A percentile compares a stretch with the other conserved stretches of the same genome.
These are phyloP conservation scores for Dictyostelium intermedium DNA, from an alignment of 78 protist species.

Conservation along the genomic window DNA sequence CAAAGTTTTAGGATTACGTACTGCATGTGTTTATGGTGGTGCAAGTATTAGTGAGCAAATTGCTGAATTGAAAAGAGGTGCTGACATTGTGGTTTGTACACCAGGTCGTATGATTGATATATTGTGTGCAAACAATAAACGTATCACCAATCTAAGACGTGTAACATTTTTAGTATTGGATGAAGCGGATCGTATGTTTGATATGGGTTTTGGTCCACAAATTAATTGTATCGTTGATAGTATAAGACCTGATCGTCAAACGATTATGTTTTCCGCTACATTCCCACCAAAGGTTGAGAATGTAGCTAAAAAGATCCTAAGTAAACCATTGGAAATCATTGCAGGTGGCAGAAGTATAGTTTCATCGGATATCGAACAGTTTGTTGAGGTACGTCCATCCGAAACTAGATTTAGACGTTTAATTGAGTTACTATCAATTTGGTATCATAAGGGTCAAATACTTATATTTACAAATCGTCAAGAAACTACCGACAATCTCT, in stretches of 20 bases:
- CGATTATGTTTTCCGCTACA: constrained; percentile 97
- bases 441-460: constrained; percentile 76
- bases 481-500: constrained; percentile 91
- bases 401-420: constrained; percentile 74
- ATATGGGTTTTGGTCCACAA: constrained; percentile 97
- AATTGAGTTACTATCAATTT: constrained; percentile 80
- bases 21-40: constrained; percentile 97
- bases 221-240: constrained; percentile 87
- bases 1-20: constrained; percentile 55
- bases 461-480: constrained; percentile 95
- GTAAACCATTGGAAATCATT: constrained; percentile 92
- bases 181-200: constrained; percentile 99
- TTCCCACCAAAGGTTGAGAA: constrained; percentile 90
- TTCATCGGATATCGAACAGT: constrained; percentile 88
- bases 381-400: constrained; percentile 87
- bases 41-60: constrained; percentile 95
- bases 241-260: constrained; percentile 95
- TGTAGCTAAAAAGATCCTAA: constrained; percentile 86
- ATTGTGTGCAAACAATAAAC: constrained; percentile 91
- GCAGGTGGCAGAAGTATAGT: constrained; percentile 94
- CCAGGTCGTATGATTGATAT: constrained; percentile 99
- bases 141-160: constrained; percentile 95
- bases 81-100: constrained; percentile 97
- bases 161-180: constrained; percentile 97
- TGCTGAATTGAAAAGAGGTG: constrained; percentile 93